phyloP scores from a whole-genome alignment of 192 early-diverging fungal genomes.

The Geranomyces variabilis region DNA sequence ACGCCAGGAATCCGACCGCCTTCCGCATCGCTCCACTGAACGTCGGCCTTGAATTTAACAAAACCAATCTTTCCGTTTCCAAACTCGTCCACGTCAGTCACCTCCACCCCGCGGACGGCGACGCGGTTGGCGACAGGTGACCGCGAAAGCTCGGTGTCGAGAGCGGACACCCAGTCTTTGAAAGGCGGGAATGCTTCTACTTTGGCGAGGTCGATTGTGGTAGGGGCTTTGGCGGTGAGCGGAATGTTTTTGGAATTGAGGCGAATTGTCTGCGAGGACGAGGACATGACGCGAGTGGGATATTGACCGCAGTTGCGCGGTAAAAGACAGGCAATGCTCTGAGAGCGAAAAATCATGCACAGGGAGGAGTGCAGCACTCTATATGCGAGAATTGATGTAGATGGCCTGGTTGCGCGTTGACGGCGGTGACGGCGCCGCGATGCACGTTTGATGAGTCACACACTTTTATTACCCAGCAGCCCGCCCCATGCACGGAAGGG shows the following conservation, averaged over 20 bases:
- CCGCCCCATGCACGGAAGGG: too few relatives aligned
- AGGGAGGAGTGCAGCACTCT: too few relatives aligned
- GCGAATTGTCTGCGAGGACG: neutral
- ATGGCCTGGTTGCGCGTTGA: too few relatives aligned
- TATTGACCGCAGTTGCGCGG: too few relatives aligned
- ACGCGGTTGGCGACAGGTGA: slow-evolving; percentile 34
- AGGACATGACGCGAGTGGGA: neutral
- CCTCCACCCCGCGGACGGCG: slow-evolving; percentile 51
- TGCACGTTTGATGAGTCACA: too few relatives aligned
- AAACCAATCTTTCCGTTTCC: slow-evolving; percentile 68
- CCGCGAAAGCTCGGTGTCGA: slow-evolving; percentile 38
- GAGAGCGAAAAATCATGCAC: too few relatives aligned
- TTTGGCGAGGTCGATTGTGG: slow-evolving; percentile 5
- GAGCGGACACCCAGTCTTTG: slow-evolving; percentile 55
- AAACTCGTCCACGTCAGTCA: slow-evolving; percentile 81
- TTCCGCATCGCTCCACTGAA: slow-evolving; percentile 53
- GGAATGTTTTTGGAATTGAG: neutral
- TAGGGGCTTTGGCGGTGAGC: neutral
- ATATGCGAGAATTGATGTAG: too few relatives aligned
- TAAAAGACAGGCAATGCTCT: too few relatives aligned
- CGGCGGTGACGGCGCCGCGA: too few relatives aligned
- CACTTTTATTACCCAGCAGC: too few relatives aligned
- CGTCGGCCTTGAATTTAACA: slow-evolving; percentile 69
- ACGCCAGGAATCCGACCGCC: slow-evolving; percentile 71
- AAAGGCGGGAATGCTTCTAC: slow-evolving; percentile 62